These are phyloP conservation scores for Chalciporus sp. DNA, from an alignment of 1,284 basidiomycete genomes.

Conservation along the genomic window DNA sequence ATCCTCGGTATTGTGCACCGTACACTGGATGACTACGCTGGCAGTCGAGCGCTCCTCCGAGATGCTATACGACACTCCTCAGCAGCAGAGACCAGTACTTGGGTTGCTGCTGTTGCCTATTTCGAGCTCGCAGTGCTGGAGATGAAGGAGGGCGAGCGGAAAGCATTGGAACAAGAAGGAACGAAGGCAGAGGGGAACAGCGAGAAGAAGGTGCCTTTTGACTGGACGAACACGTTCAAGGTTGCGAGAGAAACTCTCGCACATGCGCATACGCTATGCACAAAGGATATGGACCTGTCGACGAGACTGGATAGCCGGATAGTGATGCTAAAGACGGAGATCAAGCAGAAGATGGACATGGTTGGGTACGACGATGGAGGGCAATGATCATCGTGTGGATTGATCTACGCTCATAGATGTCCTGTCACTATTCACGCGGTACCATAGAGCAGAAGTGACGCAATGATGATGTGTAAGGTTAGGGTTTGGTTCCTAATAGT, in stretches of 20 bases:
- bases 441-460: not conserved
- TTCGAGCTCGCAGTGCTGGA: slow-evolving; percentile 72
- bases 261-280: slow-evolving; percentile 49
- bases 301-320: slow-evolving; percentile 70
- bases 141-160: slow-evolving; percentile 54
- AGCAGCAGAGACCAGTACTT: slow-evolving; percentile 52
- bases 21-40: slow-evolving; percentile 48
- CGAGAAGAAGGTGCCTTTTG: slow-evolving; percentile 18
- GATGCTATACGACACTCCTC: slow-evolving; percentile 49
- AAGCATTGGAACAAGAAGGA: slow-evolving; percentile 9
- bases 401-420: not conserved
- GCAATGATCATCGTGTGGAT: not conserved
- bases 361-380: slow-evolving; percentile 27
- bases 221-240: slow-evolving; percentile 53
- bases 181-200: slow-evolving; percentile 9
- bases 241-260: slow-evolving; percentile 53
- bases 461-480: slow-evolving; percentile 4
- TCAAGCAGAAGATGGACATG: slow-evolving; percentile 57
- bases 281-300: slow-evolving; percentile 61
- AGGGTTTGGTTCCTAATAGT: not conserved
- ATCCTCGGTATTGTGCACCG: slow-evolving; percentile 69
- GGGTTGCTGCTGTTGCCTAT: slow-evolving; percentile 64
- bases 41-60: slow-evolving; percentile 50
- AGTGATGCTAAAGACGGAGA: slow-evolving; percentile 70
- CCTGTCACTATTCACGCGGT: too few species aligned